Base-by-base conservation (phyloP, 2,329 filamentous ascomycete species). In the Ciborinia camelliae region DNA sequence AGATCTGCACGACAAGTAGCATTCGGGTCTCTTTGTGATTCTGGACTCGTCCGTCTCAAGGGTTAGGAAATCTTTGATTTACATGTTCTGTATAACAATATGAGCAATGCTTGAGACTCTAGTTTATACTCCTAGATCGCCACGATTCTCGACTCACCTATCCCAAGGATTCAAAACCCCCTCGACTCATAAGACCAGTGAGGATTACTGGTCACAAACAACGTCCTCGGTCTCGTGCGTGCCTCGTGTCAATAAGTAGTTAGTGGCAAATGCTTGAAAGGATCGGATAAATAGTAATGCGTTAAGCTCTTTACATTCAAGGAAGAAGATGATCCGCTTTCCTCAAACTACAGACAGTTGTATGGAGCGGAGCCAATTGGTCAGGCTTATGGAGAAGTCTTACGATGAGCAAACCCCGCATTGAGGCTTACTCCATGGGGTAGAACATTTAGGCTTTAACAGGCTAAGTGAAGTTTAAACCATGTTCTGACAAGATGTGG, bases 271-370 rank as follows among this genome's bases (percentile, higher is more conserved):
- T 20, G 26, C n/a, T 4, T 47, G 41, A 47, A 43, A 58, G 30
- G 54, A 26, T 15, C 41, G 41, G 55, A 37, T 51, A 61, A 60
- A 51, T 37, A 14, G 14, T 10, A 20, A 50, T 37, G 57, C 43
- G 28, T 48, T 60, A 58, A 39, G 12, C 58, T 60, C 15, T 51
- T 51, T 61, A 37, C 45, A 51, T 52, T n/a, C 57, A 60, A 39
- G 57, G 57, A 60, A 30, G 57, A 39, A 51, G 57, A 61, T 39
- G 45, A 51, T 61, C 45, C 58, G 58, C 39, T 51, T 51, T 61
- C 28, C 47, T 23, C 14, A 15, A 47, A 23, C 10, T 23, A 35
- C 12, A 10, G 28, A 4, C 12, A 53, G 9, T 4, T 35, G n/a
- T 4, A 47, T 35, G 12, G 55, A 35, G 43, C 12, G 6, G 14